Evolutionary conservation across 2,329 filamentous ascomycete genomes (phyloP), one percentile per base, ranked within the genome.

Genomic region (Cladosporium velox): DNA sequence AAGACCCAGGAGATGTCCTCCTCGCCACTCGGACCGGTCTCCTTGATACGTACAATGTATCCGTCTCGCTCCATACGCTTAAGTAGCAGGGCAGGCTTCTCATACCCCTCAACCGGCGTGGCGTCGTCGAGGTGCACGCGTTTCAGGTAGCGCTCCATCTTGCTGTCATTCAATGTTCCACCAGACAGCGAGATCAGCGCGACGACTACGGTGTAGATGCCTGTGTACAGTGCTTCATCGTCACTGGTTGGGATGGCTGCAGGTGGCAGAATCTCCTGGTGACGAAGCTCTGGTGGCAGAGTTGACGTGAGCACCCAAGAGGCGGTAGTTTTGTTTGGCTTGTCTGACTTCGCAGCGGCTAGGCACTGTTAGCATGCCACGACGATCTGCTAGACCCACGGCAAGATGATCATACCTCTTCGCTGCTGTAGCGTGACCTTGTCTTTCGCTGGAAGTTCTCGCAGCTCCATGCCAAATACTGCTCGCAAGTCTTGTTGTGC

Each of bases 381-480:
- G 35, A 15, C 11, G 11, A 14, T 8, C 3, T n/a, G n/a, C 60
- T 10, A 28, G 57, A n/a, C 28, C 5, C 18, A 55, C 2, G 28
- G 34, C 15, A 34, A 18, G 49, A 14, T 2, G 8, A 58, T 24
- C 38, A 61, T 79, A 89, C 90, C 91, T 83, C 91, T 89, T 72
- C 92, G 87, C 75, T 96, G 91, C 67, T 88, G 88, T 38, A 97
- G 79, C 0, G 92, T 92, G 59, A 91, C 85, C 77, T 93, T 96
- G 74, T 97, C 94, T 73, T 86, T 87, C 1, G 86, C 83, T 0
- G 95, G 93, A 59, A 98, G 83, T 79, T 97, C 93, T 4, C 87
- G 84, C 84, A 99, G 86, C 76, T 93, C 86, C 93, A 98, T 97
- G n/a, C 95, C 95, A 79, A 97, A 98, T 1, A 89, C 85, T 1